Conservation (phyloP, 1,284 basidiomycete genomes). For the Cutaneotrichosporon cavernicola region DNA sequence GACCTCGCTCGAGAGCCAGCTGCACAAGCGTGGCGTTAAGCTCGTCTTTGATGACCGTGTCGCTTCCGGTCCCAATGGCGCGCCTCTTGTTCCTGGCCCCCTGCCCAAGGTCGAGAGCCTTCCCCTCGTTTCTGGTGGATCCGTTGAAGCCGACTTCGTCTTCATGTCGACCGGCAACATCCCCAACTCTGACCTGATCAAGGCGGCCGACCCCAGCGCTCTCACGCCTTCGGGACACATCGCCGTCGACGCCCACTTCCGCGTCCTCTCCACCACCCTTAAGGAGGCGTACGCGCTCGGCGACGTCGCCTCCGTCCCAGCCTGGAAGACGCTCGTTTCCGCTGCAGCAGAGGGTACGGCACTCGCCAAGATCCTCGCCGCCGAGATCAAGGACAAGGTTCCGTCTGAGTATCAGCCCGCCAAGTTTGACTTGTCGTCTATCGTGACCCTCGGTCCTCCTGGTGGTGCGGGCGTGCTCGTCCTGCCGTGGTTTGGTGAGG, state of each 20-base stretch:
- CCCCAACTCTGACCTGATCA: slow-evolving; percentile 50
- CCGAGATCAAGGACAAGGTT: slow-evolving; percentile 34
- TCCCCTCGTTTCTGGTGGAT: slow-evolving; percentile 39
- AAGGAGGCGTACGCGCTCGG: slow-evolving; percentile 44
- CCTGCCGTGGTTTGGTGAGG: slow-evolving; percentile 30
- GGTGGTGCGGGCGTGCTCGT: slow-evolving; percentile 34
- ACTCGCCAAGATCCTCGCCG: slow-evolving; percentile 33
- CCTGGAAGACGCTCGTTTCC: slow-evolving; percentile 40
- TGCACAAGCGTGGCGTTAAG: slow-evolving; percentile 47
- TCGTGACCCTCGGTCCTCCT: slow-evolving; percentile 39
- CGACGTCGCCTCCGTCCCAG: slow-evolving; percentile 41
- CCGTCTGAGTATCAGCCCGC: slow-evolving; percentile 33
- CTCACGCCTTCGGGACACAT: slow-evolving; percentile 39
- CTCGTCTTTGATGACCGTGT: slow-evolving; percentile 39
- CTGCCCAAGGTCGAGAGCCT: slow-evolving; percentile 38
- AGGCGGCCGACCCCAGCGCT: slow-evolving; percentile 40
- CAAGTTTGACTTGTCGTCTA: slow-evolving; percentile 30
- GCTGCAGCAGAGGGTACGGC: slow-evolving; percentile 24
- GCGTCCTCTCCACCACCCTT: slow-evolving; percentile 28
- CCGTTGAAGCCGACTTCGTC: slow-evolving; percentile 53
- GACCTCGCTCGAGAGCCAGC: slow-evolving; percentile 32
- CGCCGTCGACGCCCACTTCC: slow-evolving; percentile 46
- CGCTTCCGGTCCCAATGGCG: slow-evolving; percentile 31
- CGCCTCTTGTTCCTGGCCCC: slow-evolving; percentile 20
- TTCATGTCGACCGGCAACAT: slow-evolving; percentile 53